phyloP scores from a whole-genome alignment of 805 yeast species.

The Geotrichum ghanense region DNA sequence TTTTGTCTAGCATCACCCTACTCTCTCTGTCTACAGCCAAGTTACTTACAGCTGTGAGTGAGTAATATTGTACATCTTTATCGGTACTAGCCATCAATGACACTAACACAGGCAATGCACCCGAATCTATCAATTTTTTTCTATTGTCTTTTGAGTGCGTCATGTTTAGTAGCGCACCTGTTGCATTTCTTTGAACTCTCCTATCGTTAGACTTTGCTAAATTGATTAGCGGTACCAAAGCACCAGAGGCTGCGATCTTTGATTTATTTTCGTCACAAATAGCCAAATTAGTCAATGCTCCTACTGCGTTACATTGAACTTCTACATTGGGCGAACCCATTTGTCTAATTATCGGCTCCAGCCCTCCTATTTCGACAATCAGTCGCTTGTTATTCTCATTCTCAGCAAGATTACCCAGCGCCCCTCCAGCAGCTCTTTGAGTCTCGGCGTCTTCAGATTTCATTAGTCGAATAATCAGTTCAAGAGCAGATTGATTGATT shows the following conservation, averaged over 20 bases:
- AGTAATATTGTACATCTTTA: conserved; percentile 95
- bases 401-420: conserved; percentile 95
- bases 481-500: conserved; percentile 82
- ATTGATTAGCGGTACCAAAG: conserved; percentile 85
- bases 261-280: conserved; percentile 96
- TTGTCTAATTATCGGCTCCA: conserved; percentile 91
- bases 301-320: conserved; percentile 98
- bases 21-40: conserved; percentile 94
- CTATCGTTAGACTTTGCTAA: conserved; percentile 89
- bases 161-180: conserved; percentile 96
- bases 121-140: conserved; percentile 92
- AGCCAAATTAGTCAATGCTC: conserved; percentile 95
- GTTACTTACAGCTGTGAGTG: conserved; percentile 93
- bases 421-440: conserved; percentile 98
- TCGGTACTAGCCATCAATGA: conserved; percentile 75
- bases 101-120: conserved; percentile 94
- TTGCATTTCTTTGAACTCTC: conserved; percentile 96
- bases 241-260: conserved; percentile 93
- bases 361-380: conserved; percentile 96
- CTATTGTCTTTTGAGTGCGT: conserved; percentile 95
- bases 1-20: conserved; percentile 75
- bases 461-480: conserved; percentile 79
- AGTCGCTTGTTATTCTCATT: conserved; percentile 87
- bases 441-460: conserved; percentile 89
- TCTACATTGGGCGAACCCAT: conserved; percentile 97